These are phyloP conservation scores for Voacanga thouarsii DNA, from an alignment of 257 asterid species.

Conservation along the genomic window DNA sequence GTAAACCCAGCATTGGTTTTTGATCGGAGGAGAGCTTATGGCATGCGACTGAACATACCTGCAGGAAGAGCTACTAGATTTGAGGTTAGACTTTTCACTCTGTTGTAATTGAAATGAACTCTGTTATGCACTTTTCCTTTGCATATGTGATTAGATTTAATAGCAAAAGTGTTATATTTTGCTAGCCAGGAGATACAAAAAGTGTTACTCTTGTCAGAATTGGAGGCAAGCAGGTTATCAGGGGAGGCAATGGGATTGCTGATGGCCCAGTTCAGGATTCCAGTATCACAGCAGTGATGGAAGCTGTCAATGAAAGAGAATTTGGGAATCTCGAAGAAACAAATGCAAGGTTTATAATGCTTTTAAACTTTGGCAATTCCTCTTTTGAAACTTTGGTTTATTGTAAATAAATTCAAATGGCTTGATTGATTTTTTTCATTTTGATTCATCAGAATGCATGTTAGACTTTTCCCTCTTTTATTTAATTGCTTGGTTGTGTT, in stretches of 20 bases:
- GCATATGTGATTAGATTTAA: slow-evolving; percentile 3
- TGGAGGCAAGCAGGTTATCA: slow-evolving; percentile 68
- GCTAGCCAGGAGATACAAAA: slow-evolving; percentile 97
- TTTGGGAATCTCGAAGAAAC: slow-evolving; percentile 54
- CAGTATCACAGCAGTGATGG: slow-evolving; percentile 43
- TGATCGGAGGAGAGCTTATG: slow-evolving; percentile 72
- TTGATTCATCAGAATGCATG: background rate
- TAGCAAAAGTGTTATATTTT: slow-evolving; percentile 16
- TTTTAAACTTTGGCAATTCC: slow-evolving; percentile 11
- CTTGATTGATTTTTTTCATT: slow-evolving; percentile 12
- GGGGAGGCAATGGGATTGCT: slow-evolving; percentile 82
- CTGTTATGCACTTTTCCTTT: background rate
- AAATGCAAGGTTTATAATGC: slow-evolving; percentile 48
- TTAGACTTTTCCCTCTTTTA: background rate
- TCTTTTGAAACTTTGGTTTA: slow-evolving; percentile 2
- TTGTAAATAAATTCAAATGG: slow-evolving; percentile 15
- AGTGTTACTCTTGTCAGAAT: slow-evolving; percentile 79
- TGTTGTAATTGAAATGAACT: background rate
- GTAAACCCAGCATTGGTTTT: slow-evolving; percentile 75
- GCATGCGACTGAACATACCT: slow-evolving; percentile 86
- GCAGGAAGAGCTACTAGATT: slow-evolving; percentile 96
- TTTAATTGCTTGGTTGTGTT: background rate
- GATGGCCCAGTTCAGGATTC: slow-evolving; percentile 59
- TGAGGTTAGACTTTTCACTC: slow-evolving; percentile 55
- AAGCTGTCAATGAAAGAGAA: slow-evolving; percentile 43